Evolutionary conservation across 768 basidiomycete species (phyloP).

Genomic region (Lentinula aciculospora): DNA sequence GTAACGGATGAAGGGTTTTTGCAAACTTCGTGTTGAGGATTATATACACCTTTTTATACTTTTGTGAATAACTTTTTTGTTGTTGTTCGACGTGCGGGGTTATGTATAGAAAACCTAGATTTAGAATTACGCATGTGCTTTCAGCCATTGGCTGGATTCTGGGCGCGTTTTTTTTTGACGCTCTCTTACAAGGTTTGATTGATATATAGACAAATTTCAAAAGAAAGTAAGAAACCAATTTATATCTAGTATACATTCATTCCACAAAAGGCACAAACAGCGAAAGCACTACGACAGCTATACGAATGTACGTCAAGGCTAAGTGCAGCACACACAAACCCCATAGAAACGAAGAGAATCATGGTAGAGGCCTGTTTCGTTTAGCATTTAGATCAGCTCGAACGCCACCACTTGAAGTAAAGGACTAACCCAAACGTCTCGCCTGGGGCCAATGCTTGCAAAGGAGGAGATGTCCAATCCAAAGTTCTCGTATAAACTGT

Average conservation of each 20-base stretch:
- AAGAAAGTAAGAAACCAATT: not conserved
- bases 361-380: not conserved
- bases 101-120: not conserved
- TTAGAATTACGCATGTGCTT: not conserved
- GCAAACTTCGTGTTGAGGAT: not conserved
- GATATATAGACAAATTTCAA: not conserved
- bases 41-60: not conserved
- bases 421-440: constrained; percentile 11
- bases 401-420: not conserved
- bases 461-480: constrained; percentile 10
- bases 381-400: not conserved
- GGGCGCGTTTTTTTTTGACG: not conserved
- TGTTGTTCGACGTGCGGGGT: not conserved
- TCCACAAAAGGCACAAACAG: not conserved
- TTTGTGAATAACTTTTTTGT: not conserved
- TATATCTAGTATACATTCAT: not conserved
- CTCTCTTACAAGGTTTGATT: not conserved
- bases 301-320: not conserved
- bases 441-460: constrained; percentile 6
- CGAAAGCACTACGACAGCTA: not conserved
- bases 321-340: not conserved
- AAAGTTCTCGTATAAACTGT: constrained; percentile 23
- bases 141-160: not conserved
- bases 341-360: not conserved
- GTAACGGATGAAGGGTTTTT: not conserved